phyloP scores from a whole-genome alignment of 495 filamentous ascomycete species.

The Aspergillus nanangensis region DNA sequence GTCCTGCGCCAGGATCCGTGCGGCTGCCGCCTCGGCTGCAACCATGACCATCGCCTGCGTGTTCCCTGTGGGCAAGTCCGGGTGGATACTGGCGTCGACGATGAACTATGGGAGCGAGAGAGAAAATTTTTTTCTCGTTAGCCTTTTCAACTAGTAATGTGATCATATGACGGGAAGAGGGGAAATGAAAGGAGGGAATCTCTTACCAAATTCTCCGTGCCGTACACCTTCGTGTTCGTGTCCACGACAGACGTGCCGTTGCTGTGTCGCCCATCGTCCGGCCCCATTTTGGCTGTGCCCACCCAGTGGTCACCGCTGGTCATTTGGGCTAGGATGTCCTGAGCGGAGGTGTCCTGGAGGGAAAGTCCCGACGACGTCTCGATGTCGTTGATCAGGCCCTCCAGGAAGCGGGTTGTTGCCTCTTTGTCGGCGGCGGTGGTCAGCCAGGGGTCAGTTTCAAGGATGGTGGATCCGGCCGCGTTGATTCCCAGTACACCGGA shows the following conservation, averaged over 20 bases:
- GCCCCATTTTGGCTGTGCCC: slow-evolving; percentile 60
- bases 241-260: slow-evolving; percentile 68
- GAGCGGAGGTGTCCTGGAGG: slow-evolving; percentile 41
- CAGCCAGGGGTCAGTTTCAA: slow-evolving; percentile 36
- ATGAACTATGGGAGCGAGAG: slow-evolving; percentile 10
- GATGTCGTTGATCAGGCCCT: slow-evolving; percentile 41
- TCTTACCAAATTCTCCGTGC: slow-evolving; percentile 57
- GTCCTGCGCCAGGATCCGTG: slow-evolving; percentile 20
- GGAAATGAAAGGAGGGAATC: background rate
- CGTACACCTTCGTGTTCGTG: slow-evolving; percentile 63
- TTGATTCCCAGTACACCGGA: slow-evolving; percentile 56
- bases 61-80: slow-evolving; percentile 32
- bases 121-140: background rate
- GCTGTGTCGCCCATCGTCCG: slow-evolving; percentile 55
- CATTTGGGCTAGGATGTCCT: slow-evolving; percentile 34
- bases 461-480: slow-evolving; percentile 49
- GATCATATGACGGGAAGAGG: background rate
- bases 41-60: slow-evolving; percentile 33
- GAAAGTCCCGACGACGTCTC: slow-evolving; percentile 46
- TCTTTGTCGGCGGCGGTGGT: slow-evolving; percentile 15
- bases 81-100: slow-evolving; percentile 26
- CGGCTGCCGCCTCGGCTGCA: slow-evolving; percentile 26
- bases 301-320: slow-evolving; percentile 69
- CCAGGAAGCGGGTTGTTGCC: slow-evolving; percentile 19
- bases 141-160: background rate